These are phyloP conservation scores for Podila epigama DNA, from an alignment of 192 early-diverging fungal species.

Conservation along the genomic window DNA sequence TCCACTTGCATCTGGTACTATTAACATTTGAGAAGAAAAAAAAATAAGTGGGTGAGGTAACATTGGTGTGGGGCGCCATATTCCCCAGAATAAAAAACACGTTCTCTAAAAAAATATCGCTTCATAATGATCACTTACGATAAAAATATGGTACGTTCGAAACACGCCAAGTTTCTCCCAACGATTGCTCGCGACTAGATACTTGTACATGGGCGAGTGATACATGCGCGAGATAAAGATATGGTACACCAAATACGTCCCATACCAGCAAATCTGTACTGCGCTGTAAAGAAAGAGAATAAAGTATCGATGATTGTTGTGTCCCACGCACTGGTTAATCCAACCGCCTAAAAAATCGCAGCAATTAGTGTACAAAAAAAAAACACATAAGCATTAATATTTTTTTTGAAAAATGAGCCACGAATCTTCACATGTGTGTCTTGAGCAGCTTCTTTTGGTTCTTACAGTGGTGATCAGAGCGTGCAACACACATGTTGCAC, in stretches of 20 bases:
- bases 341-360: conserved; percentile 42
- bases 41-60: neutral
- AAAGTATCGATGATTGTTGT: conserved; percentile 62
- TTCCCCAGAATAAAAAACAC: neutral
- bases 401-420: neutral
- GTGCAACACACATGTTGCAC: conserved; percentile 58
- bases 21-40: neutral
- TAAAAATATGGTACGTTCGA: conserved; percentile 44
- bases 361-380: neutral
- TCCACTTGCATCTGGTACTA: conserved; percentile 62
- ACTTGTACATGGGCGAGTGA: conserved; percentile 42
- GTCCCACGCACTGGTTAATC: conserved; percentile 63
- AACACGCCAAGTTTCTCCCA: conserved; percentile 40
- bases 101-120: neutral
- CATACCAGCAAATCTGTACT: conserved; percentile 58
- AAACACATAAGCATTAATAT: neutral
- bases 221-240: conserved; percentile 49
- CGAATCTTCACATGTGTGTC: neutral
- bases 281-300: conserved; percentile 56
- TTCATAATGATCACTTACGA: conserved; percentile 43
- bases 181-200: conserved; percentile 15
- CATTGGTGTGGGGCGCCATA: neutral
- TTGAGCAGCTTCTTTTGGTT: neutral
- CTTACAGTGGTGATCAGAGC: conserved; percentile 61
- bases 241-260: conserved; percentile 51